Evolutionary conservation across 2,329 filamentous ascomycete species (phyloP), one percentile per base, ranked within the genome.

Genomic region (Ophiocordyceps australis): DNA sequence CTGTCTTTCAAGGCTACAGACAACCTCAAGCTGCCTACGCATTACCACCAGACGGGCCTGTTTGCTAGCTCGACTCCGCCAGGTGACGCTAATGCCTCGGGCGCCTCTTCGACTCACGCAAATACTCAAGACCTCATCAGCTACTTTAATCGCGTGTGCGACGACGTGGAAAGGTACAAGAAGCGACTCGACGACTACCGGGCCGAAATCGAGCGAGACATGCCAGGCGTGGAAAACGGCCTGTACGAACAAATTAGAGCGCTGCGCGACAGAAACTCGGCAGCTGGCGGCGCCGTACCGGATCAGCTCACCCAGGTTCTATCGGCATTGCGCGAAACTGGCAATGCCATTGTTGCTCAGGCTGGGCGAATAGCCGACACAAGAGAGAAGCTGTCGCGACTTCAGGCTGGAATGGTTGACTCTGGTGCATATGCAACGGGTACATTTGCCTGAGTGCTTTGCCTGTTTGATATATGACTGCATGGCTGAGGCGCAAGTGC

Each of bases 1-100:
- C 62, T 81, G 28, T 69, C 68, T 32, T 79, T 81, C 56, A 68
- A 74, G 30, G 74, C 74, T 14, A 69, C 80, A 17, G 74, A 82
- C 39, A 80, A 80, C 40, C 58, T 83, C 28, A 73, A 74, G 37
- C 57, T 85, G 11, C 79, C 80, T 4, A 49, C 54, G 10, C 59
- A 63, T 38, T 65, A 64, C 35, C 60, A 65, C 35, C 52, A 55
- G 27, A 55, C 54, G 0, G 53, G 54, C 9, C 50, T 58, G 2
- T 57, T 55, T 20, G 51, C 52, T 9, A 50, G 46, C 15, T 34
- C 45, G 8, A 28, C 43, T 4, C 37, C 46, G 3, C 29, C 41
- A 2, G 32, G 38, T 8, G 39, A 45, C 23, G 32, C 48, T 5
- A 41, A 36, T 20, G 38, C 41, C 9, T 32, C 39, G 19, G 38